Conservation (phyloP, 2,329 filamentous ascomycete species). For the Dactylellina parvicollis region DNA sequence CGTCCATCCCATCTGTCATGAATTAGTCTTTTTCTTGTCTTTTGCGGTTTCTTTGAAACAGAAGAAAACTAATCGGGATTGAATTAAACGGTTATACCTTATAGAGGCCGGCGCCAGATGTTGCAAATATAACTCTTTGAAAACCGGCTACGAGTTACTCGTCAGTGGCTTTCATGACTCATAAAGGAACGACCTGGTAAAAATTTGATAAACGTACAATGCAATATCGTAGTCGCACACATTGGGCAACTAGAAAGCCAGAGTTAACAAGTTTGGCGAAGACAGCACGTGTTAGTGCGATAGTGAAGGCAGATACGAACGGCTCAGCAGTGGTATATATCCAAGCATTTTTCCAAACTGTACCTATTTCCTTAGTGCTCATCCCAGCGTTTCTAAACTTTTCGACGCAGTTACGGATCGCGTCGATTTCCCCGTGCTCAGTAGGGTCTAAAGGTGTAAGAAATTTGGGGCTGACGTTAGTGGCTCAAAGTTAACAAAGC, state of each 20-base stretch:
- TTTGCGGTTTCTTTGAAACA: not conserved
- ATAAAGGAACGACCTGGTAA: not conserved
- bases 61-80: not conserved
- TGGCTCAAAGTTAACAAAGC: not conserved
- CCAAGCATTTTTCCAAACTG: slow-evolving; percentile 46
- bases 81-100: slow-evolving; percentile 7
- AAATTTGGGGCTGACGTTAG: not conserved
- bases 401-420: slow-evolving; percentile 37
- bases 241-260: slow-evolving; percentile 23
- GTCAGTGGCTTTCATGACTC: not conserved
- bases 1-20: slow-evolving; percentile 43
- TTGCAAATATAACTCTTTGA: slow-evolving; percentile 42
- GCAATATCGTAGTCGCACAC: slow-evolving; percentile 45
- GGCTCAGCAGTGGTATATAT: slow-evolving; percentile 50
- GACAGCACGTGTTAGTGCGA: not conserved
- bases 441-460: slow-evolving; percentile 16
- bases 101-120: slow-evolving; percentile 33
- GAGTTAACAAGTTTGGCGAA: not conserved
- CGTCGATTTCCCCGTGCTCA: slow-evolving; percentile 44
- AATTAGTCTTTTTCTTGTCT: not conserved
- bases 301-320: slow-evolving; percentile 4
- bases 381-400: slow-evolving; percentile 39
- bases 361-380: slow-evolving; percentile 21
- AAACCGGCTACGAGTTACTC: slow-evolving; percentile 27
- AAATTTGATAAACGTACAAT: slow-evolving; percentile 3